Percentiles rank a stretch among this genome's conserved stretches.
phyloP scores from a whole-genome alignment of 371 early-diverging fungal genomes.

The Mortierella sp. region DNA sequence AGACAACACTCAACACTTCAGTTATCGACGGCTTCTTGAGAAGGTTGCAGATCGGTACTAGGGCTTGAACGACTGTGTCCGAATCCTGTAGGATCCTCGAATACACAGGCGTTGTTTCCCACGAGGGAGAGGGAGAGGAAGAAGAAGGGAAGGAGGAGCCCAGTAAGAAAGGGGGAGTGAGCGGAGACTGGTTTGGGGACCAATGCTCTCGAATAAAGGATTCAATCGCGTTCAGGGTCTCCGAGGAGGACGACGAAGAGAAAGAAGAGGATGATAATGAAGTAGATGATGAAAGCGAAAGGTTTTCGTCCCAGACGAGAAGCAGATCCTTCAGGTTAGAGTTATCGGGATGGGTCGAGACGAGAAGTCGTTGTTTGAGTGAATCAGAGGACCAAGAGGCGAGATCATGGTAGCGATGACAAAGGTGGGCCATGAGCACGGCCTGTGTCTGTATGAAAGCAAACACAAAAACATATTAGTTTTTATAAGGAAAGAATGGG shows the following conservation, averaged over 20 bases:
- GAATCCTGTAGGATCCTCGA: neutral
- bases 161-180: neutral
- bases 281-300: neutral
- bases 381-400: slow-evolving; percentile 11
- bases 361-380: slow-evolving; percentile 21
- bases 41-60: slow-evolving; percentile 7
- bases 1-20: slow-evolving; percentile 15
- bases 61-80: slow-evolving; percentile 8
- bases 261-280: neutral
- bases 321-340: slow-evolving; percentile 17
- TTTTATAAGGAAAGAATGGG: slow-evolving; percentile 23
- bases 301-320: neutral
- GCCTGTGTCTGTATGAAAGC: slow-evolving; percentile 7
- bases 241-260: neutral
- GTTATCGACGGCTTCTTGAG: too few species aligned
- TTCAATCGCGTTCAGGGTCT: neutral
- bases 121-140: slow-evolving; percentile 4
- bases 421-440: slow-evolving; percentile 10
- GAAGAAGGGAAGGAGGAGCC: neutral
- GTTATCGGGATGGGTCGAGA: neutral
- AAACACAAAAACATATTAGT: neutral
- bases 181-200: slow-evolving; percentile 5
- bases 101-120: slow-evolving; percentile 18
- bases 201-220: slow-evolving; percentile 2
- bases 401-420: slow-evolving; percentile 15